Percentiles rank a stretch among this genome's conserved stretches.
Conservation (phyloP, 179 eudicot species). For the Drosera spatulata region DNA sequence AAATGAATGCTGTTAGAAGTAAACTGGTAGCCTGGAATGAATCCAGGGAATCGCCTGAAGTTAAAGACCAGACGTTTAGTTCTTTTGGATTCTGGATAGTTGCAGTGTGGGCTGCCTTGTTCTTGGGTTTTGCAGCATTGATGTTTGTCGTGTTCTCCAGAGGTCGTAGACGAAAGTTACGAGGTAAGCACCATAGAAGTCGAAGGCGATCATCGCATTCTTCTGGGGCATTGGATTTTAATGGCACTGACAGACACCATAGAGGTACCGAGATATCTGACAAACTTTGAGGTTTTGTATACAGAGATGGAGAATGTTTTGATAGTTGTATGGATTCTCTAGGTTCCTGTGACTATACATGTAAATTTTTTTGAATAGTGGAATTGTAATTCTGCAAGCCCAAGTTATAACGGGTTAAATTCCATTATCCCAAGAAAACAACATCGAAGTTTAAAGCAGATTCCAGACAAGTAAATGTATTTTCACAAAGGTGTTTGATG, state of each 20-base stretch:
- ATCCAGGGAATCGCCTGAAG: constrained; percentile 17
- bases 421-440: too few relatives aligned
- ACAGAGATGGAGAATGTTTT: neutral
- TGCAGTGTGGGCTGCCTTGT: constrained; percentile 44
- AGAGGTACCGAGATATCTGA: constrained; percentile 29
- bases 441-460: too few relatives aligned
- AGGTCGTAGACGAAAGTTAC: constrained; percentile 38
- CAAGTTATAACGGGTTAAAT: too few relatives aligned
- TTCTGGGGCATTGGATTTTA: constrained; percentile 28
- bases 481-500: too few relatives aligned
- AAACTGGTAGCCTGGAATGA: constrained; percentile 10
- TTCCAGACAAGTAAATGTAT: too few relatives aligned
- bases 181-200: constrained; percentile 48
- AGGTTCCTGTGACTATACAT: too few relatives aligned
- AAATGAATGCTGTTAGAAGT: constrained; percentile 8
- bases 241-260: constrained; percentile 28
- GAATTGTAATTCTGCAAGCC: too few relatives aligned
- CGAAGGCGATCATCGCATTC: constrained; percentile 37
- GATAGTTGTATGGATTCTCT: too few relatives aligned
- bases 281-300: constrained; percentile 14
- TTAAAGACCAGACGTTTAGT: constrained; percentile 22
- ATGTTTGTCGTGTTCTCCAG: constrained; percentile 33
- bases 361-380: too few relatives aligned
- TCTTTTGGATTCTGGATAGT: constrained; percentile 61
- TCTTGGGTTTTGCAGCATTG: constrained; percentile 43